Evolutionary conservation across 2,329 filamentous ascomycete genomes (phyloP), one percentile per base, ranked within the genome.

Genomic region (Monosporascus cannonballus): DNA sequence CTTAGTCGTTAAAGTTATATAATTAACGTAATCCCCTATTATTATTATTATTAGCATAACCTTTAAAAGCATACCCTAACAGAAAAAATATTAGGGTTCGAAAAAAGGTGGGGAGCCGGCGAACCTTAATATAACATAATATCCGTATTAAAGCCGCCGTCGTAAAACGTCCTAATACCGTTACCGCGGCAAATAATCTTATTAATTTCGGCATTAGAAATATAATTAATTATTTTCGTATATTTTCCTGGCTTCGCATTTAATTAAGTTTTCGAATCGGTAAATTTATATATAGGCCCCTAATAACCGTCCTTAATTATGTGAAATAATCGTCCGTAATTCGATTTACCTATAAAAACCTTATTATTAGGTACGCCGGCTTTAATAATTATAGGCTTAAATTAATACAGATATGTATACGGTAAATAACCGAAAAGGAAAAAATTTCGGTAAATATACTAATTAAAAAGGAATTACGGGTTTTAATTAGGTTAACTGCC

Each of bases 1-100:
- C 39, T 67, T 69, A n/a, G 44, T 65, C 0, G 39, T 51, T 7
- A 51, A 37, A 20, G 53, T 51, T 61, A 61, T 63, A 47, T 53
- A 55, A 34, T 20, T 30, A 11, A 51, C 14, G 5, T 41, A 48
- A 4, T 51, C 44, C 34, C 47, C 47, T 49, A 20, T 24, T 2
- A 22, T 22, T 9, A 27, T 8, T 8, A 9, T 8, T 9, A 8
- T 27, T 8, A 27, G 25, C 25, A 27, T 27, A 27, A 27, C 25
- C 7, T 27, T 27, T 8, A 27, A 27, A 27, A 27, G 25, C 25
- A 27, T 8, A 27, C 25, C 25, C 25, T 27, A 9, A 8, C 8
- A 27, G 25, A 6, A 8, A 8, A 8, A 27, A 27, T 9, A 8
- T 27, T 8, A 27, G 3, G 25, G 25, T 6, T 3, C 7, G 8